These are phyloP conservation scores for Agaricus bisporus DNA, from an alignment of 768 basidiomycete genomes.

Conservation along the genomic window DNA sequence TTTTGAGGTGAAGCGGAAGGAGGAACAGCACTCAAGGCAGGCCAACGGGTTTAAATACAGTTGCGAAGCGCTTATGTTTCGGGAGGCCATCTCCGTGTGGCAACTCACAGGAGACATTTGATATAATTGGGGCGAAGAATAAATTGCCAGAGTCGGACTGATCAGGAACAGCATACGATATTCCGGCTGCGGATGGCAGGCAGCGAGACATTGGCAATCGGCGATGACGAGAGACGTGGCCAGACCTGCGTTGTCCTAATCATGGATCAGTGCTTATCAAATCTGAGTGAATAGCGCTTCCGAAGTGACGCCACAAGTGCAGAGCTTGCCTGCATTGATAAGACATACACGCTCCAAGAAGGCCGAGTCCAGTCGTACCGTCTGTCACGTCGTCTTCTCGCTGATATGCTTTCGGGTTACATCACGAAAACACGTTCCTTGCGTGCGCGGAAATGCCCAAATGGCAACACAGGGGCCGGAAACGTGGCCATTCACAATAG, in stretches of 20 bases:
- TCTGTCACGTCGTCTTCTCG: not conserved
- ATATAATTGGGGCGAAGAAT: conserved; percentile 1
- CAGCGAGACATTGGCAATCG: conserved; percentile 6
- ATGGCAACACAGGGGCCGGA: not conserved
- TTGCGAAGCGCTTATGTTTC: conserved; percentile 12
- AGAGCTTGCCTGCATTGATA: not conserved
- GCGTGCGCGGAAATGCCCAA: not conserved
- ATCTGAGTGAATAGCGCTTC: conserved; percentile 8
- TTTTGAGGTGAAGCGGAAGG: not conserved
- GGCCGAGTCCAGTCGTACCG: not conserved
- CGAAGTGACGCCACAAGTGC: conserved; percentile 3
- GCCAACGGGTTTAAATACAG: conserved; percentile 12
- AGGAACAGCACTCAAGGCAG: not conserved
- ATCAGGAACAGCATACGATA: conserved; percentile 8
- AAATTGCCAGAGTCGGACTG: conserved; percentile 1
- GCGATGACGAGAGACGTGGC: conserved; percentile 16
- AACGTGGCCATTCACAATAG: not conserved
- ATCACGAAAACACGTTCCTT: not conserved
- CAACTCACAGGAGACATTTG: conserved; percentile 13
- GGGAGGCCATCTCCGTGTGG: conserved; percentile 11
- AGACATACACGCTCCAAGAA: not conserved
- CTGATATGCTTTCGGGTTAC: not conserved
- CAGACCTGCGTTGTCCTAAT: conserved; percentile 11
- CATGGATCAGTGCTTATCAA: not conserved
- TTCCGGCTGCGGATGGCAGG: conserved; percentile 5